Base-by-base conservation (phyloP, 2,329 filamentous ascomycete species). In the Trichoderma asperellum region DNA sequence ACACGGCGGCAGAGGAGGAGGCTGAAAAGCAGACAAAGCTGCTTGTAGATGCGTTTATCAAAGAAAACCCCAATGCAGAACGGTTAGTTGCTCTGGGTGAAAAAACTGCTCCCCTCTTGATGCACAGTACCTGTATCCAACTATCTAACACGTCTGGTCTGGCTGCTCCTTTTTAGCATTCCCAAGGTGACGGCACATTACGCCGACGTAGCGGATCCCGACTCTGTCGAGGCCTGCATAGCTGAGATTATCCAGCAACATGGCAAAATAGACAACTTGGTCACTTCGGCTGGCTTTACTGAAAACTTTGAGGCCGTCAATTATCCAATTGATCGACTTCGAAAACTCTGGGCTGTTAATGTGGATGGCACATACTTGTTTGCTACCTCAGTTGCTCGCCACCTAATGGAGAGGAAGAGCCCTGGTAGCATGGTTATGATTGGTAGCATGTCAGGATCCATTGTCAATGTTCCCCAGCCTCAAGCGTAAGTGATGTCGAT, bases 211-310 rank as follows among this genome's bases (percentile, higher is more conserved):
- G 90, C 93, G 32, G 88, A 92, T 75, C 91, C 91, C 27, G 87
- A 89, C 60, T 95, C 92, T 7, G 94, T 97, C 71, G 89, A 92
- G 69, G 81, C 84, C 37, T 91, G 91, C 74, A 86, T 97, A 73
- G 83, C 85, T 47, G 91, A 93, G 71, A 87, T 81, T 40, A 72
- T 81, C 47, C 72, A 75, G 59, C 73, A 76, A 34, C 94, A 97
- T 78, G 90, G 91, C 80, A 91, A 92, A 80, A 93, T 97, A 74
- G 94, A 97, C 82, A 91, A 93, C 81, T 87, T 98, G 32, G 94
- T 98, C 75, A 97, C 95, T 32, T 96, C 93, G n/a, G 95, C 95
- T 61, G 95, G 95, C 57, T 97, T 98, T 83, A 96, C 93, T 16
- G 95, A 97, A 84, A 97, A 97, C 84, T 96, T 94, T 77, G 91